A percentile compares a stretch with the other conserved stretches of the same genome.
These are phyloP conservation scores for Antitrichia curtipendula DNA, from an alignment of 225 moss, liverwort and hornwort species.

Conservation along the genomic window DNA sequence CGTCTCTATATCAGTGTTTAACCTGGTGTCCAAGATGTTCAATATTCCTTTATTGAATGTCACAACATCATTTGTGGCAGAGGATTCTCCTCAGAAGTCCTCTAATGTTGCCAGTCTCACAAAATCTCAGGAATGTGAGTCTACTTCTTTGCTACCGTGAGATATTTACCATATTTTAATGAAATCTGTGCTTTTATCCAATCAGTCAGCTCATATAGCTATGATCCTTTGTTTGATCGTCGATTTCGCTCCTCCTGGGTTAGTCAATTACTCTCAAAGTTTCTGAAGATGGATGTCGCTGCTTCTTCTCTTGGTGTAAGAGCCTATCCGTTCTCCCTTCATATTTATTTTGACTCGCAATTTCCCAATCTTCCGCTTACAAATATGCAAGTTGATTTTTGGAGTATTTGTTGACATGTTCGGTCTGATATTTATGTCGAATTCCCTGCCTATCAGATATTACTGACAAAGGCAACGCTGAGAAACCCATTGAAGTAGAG, in stretches of 20 bases:
- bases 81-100: slow-evolving; percentile 7
- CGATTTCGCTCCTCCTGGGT: background rate
- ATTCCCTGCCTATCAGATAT: background rate
- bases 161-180: background rate
- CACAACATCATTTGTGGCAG: slow-evolving; percentile 55
- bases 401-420: background rate
- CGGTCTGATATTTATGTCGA: background rate
- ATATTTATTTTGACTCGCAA: background rate
- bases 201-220: background rate
- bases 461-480: background rate
- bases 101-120: background rate
- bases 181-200: background rate
- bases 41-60: slow-evolving; percentile 52
- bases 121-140: background rate
- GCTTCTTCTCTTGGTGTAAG: background rate
- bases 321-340: background rate
- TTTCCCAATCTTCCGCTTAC: background rate
- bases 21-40: slow-evolving; percentile 47
- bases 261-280: background rate
- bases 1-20: slow-evolving; percentile 51
- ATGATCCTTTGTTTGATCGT: background rate
- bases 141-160: background rate
- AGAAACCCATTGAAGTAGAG: background rate
- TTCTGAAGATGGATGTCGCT: background rate
- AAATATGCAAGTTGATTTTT: background rate